Percentiles rank a stretch among this genome's conserved stretches.
phyloP scores from a whole-genome alignment of 768 basidiomycete genomes.

The Xanthoconium stramineum region DNA sequence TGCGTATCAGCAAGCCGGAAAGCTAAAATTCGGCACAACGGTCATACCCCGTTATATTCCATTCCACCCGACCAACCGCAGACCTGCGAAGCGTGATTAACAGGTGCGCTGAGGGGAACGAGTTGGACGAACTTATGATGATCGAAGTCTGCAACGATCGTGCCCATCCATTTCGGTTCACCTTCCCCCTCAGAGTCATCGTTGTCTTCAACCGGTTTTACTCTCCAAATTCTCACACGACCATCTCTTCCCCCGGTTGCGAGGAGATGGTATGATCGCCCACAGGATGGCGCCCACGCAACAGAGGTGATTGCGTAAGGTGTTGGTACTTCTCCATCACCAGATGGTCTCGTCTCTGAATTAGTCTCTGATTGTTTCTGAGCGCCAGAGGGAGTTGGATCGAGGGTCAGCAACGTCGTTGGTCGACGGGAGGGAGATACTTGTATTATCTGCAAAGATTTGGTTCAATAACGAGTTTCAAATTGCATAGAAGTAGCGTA shows the following conservation, averaged over 20 bases:
- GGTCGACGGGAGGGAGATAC: slow-evolving; percentile 68
- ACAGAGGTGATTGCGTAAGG: slow-evolving; percentile 75
- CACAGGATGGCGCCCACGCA: slow-evolving; percentile 93
- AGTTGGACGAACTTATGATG: slow-evolving; percentile 61
- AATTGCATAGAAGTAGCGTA: slow-evolving; percentile 29
- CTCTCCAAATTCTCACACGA: slow-evolving; percentile 84
- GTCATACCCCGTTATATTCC: slow-evolving; percentile 83
- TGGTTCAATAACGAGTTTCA: background rate
- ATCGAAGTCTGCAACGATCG: slow-evolving; percentile 81
- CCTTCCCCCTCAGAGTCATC: slow-evolving; percentile 43
- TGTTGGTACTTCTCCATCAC: slow-evolving; percentile 36
- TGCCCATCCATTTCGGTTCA: slow-evolving; percentile 62
- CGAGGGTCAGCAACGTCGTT: slow-evolving; percentile 54
- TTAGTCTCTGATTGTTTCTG: slow-evolving; percentile 20
- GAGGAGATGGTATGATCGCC: slow-evolving; percentile 90
- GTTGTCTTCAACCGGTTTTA: slow-evolving; percentile 56
- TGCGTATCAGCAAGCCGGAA: background rate
- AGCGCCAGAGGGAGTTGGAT: slow-evolving; percentile 36
- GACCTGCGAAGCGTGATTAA: slow-evolving; percentile 42
- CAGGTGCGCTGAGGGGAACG: background rate
- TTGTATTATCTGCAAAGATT: slow-evolving; percentile 61
- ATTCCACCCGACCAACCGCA: slow-evolving; percentile 82
- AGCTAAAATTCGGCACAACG: background rate
- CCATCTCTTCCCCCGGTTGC: slow-evolving; percentile 90
- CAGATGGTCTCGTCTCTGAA: slow-evolving; percentile 17